phyloP scores from a whole-genome alignment of 164 flowering plant genomes.

The Annona cherimola region DNA sequence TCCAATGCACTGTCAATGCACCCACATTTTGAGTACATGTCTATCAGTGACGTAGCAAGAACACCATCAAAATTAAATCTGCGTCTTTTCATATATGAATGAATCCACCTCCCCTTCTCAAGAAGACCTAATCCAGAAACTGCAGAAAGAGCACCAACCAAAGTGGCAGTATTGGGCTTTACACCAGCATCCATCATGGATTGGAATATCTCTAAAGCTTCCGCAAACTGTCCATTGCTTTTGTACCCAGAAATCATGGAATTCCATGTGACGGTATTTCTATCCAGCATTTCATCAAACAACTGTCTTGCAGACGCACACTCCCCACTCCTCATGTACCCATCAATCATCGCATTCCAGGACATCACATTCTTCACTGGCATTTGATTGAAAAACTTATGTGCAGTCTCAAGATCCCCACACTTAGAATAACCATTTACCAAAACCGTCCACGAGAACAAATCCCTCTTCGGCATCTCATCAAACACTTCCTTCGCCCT shows the following conservation, averaged over 20 bases:
- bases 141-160: slow-evolving; percentile 18
- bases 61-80: slow-evolving; percentile 21
- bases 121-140: slow-evolving; percentile 32
- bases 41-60: slow-evolving; percentile 26
- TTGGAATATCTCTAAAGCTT: slow-evolving; percentile 37
- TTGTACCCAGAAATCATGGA: slow-evolving; percentile 15
- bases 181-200: slow-evolving; percentile 38
- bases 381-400: slow-evolving; percentile 14
- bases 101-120: slow-evolving; percentile 28
- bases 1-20: slow-evolving; percentile 13
- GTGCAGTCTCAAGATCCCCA: slow-evolving; percentile 11
- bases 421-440: slow-evolving; percentile 17
- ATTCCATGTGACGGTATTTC: slow-evolving; percentile 16
- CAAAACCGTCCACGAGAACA: slow-evolving; percentile 16
- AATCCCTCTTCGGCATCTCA: slow-evolving; percentile 18
- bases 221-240: slow-evolving; percentile 13
- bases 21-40: slow-evolving; percentile 23
- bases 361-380: slow-evolving; percentile 15
- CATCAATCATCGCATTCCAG: slow-evolving; percentile 23
- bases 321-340: slow-evolving; percentile 13
- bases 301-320: slow-evolving; percentile 18
- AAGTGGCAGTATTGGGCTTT: slow-evolving; percentile 17
- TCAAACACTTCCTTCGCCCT: slow-evolving; percentile 12
- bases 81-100: slow-evolving; percentile 24
- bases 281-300: slow-evolving; percentile 6